These are phyloP conservation scores for Lachancea kluyveri DNA, from an alignment of 805 yeast species.

Conservation along the genomic window DNA sequence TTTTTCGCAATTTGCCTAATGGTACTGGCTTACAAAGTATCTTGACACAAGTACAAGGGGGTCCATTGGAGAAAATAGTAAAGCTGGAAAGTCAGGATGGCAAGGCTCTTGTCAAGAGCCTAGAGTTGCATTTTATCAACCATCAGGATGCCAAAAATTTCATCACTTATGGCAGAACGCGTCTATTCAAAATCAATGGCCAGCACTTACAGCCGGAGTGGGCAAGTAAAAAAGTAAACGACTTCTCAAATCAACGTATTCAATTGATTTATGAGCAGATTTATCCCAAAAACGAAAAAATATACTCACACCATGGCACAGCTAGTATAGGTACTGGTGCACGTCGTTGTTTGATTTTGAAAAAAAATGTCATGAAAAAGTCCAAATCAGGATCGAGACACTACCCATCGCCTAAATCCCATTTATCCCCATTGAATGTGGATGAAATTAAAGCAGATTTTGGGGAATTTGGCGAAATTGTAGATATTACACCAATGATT, in stretches of 20 bases:
- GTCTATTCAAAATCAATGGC: conserved; percentile 58
- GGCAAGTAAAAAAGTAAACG: conserved; percentile 24
- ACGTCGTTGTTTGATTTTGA: conserved; percentile 49
- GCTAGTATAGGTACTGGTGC: conserved; percentile 41
- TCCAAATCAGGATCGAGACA: conserved; percentile 11
- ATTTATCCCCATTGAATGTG: conserved; percentile 42
- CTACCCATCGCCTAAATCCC: conserved; percentile 36
- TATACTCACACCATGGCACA: no score
- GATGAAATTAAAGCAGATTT: conserved; percentile 45
- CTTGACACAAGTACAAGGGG: conserved; percentile 56
- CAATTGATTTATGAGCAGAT: no score
- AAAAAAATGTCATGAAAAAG: conserved; percentile 28
- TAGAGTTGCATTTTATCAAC: conserved; percentile 48
- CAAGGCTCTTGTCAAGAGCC: conserved; percentile 18
- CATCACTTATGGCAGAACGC: conserved; percentile 43
- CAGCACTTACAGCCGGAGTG: conserved; percentile 40
- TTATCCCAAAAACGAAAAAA: conserved; percentile 9
- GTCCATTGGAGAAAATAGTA: conserved; percentile 54
- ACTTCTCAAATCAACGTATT: conserved; percentile 2
- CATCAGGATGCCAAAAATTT: conserved; percentile 50
- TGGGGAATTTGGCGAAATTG: conserved; percentile 47
- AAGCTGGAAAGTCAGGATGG: conserved; percentile 15
- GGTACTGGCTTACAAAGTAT: conserved; percentile 44
- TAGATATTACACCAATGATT: conserved; percentile 60
- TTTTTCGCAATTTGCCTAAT: conserved; percentile 31